A percentile compares a stretch with the other conserved stretches of the same genome.
phyloP scores from a whole-genome alignment of 1,284 basidiomycete species.

The Ustilago shanxiensis region DNA sequence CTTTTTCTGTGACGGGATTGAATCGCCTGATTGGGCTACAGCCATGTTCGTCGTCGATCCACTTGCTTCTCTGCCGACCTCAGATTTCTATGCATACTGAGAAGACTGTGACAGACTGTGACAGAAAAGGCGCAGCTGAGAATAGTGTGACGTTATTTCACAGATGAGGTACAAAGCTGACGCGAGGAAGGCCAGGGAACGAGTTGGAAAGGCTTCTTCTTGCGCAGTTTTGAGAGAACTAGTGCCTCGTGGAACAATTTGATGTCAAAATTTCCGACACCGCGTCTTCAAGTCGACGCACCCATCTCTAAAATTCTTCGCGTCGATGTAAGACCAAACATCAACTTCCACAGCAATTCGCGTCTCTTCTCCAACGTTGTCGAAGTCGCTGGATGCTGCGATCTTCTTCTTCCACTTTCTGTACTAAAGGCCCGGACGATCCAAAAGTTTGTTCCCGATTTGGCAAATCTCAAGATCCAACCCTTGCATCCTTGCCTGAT shows the following conservation, averaged over 20 bases:
- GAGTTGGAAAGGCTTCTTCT: constrained; percentile 31
- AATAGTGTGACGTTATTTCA: constrained; percentile 23
- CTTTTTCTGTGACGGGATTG: not conserved
- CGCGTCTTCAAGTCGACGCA: not conserved
- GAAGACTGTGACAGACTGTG: not conserved
- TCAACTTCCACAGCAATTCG: constrained; percentile 30
- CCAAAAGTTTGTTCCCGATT: not conserved
- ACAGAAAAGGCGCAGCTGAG: too few relatives aligned
- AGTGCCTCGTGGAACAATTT: constrained; percentile 12
- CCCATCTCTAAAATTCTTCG: too few relatives aligned
- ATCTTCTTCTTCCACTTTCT: constrained; percentile 29
- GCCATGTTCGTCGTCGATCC: constrained; percentile 30
- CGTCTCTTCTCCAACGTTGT: constrained; percentile 6
- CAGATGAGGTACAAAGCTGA: constrained; percentile 27
- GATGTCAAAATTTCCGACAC: constrained; percentile 1
- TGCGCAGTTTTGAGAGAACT: not conserved
- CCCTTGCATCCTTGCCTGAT: too few relatives aligned
- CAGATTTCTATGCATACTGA: too few relatives aligned
- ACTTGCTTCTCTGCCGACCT: constrained; percentile 31
- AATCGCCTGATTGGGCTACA: not conserved
- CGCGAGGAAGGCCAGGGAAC: constrained; percentile 46
- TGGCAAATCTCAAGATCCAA: too few relatives aligned
- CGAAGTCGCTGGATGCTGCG: constrained; percentile 23
- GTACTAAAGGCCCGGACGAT: not conserved
- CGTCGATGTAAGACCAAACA: constrained; percentile 11